phyloP scores from a whole-genome alignment of 306 rosid species.

The Fagus sylvatica region DNA sequence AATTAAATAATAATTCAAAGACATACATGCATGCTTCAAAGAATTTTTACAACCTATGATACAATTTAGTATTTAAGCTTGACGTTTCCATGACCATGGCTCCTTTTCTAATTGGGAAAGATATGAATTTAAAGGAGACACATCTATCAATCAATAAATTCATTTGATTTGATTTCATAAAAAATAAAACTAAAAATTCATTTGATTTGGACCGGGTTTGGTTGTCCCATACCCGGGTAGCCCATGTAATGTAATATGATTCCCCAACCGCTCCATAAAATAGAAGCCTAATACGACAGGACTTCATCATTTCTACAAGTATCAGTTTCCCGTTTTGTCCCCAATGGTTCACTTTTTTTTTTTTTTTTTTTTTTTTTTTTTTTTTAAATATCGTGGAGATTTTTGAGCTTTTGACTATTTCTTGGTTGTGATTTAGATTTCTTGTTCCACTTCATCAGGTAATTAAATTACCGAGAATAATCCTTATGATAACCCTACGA shows the following conservation, averaged over 20 bases:
- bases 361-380: no score
- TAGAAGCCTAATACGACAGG: not conserved
- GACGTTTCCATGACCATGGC: not conserved
- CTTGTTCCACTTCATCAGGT: no score
- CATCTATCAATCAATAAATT: not conserved
- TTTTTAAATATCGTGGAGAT: no score
- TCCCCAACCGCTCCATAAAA: not conserved
- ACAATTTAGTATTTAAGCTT: no score
- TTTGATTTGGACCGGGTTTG: not conserved
- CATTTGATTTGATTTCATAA: not conserved
- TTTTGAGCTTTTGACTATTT: no score
- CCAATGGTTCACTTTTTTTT: not conserved
- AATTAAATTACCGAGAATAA: no score
- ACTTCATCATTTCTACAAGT: not conserved
- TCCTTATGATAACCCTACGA: no score
- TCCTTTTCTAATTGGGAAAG: not conserved
- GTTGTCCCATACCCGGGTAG: not conserved
- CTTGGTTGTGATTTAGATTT: no score
- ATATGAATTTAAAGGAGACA: not conserved
- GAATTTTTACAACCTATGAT: not conserved
- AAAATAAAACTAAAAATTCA: not conserved
- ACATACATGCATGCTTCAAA: not conserved
- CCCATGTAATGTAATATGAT: not conserved
- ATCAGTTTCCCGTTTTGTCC: constrained; percentile 20
- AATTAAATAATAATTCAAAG: not conserved